Evolutionary conservation across 176 grass and related monocot genomes (phyloP), one percentile per base, ranked within the genome.

Genomic region (Saccharum spontaneum): DNA sequence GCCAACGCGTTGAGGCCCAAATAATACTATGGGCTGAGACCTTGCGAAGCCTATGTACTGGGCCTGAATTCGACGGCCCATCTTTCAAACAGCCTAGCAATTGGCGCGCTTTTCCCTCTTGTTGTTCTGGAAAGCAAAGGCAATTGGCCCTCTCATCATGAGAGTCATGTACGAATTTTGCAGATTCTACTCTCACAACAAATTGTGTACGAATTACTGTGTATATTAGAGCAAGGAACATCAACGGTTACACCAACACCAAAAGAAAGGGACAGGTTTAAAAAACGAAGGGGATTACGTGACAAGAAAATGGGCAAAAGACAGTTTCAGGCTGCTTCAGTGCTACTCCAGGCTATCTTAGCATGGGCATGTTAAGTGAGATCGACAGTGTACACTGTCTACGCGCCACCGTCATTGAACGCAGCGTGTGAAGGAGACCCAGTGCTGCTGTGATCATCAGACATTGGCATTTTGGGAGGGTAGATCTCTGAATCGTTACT

Each of bases 401-500:
- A 6, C 2, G 39, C 18, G 6, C 41, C 40, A 72, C 22, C 4
- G 2, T 22, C 20, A 2, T 57, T 9, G 54, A n/a, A 57, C 52
- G 6, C 18, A 8, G 16, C 49, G 16, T 54, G 15, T 54, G 49
- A 36, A 34, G 30, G 50, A 38, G 74, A 52, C 7, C 72, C 8
- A 5, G 15, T 22, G n/a, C 43, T 36, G 5, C 10, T 9, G 43
- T 4, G 40, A 41, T 20, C 18, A 22, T 55, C 24, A 10, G 20
- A 20, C 3, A 31, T 17, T 2, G 78, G 78, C 39, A 15, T 76
- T 78, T 80, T 87, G 28, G 86, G 89, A 38, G 4, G 64, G 1
- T n/a, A 7, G 16, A 88, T 23, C 41, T n/a, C 11, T 57, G 69
- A 54, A 23, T 15, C 48, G 6, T 15, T 76, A 31, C 69, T 67